These are phyloP conservation scores for Wickerhamomyces bisporus DNA, from an alignment of 805 yeast genomes.

Conservation along the genomic window DNA sequence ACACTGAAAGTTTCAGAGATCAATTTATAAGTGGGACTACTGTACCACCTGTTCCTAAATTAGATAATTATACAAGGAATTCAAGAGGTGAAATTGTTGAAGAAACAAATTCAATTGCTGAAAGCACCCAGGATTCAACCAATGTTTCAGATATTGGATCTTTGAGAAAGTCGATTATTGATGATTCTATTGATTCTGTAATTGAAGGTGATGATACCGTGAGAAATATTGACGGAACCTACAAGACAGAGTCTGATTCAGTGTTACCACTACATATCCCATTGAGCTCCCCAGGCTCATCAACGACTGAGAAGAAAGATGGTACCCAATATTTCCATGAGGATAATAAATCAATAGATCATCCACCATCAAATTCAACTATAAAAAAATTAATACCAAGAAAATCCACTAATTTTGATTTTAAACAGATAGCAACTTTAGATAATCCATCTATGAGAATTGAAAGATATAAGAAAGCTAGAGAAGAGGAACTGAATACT, in stretches of 20 bases:
- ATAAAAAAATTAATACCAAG: neutral
- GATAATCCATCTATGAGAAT: slow-evolving; percentile 40
- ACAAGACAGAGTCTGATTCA: slow-evolving; percentile 20
- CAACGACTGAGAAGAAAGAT: neutral
- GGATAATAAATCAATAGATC: slow-evolving; percentile 11
- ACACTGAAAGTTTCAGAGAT: slow-evolving; percentile 45
- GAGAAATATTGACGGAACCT: slow-evolving; percentile 14
- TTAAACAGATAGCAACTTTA: slow-evolving; percentile 36
- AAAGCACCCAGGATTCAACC: slow-evolving; percentile 12
- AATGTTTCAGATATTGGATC: slow-evolving; percentile 7
- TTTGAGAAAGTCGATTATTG: neutral
- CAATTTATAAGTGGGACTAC: slow-evolving; percentile 37
- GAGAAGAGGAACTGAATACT: slow-evolving; percentile 35
- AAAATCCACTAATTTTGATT: slow-evolving; percentile 22
- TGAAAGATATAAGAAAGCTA: slow-evolving; percentile 36
- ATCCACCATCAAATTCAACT: neutral
- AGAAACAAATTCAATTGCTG: slow-evolving; percentile 14
- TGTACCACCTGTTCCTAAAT: slow-evolving; percentile 26
- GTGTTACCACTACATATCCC: slow-evolving; percentile 21
- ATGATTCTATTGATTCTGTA: slow-evolving; percentile 7
- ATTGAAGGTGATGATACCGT: slow-evolving; percentile 4
- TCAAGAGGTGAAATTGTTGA: slow-evolving; percentile 25
- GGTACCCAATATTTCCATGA: slow-evolving; percentile 8
- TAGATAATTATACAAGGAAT: slow-evolving; percentile 28
- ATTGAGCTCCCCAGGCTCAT: slow-evolving; percentile 14